A percentile compares a stretch with the other conserved stretches of the same genome.
Evolutionary conservation across 441 rosid genomes (phyloP).

Genomic region (Cnidoscolus chayamansa): DNA sequence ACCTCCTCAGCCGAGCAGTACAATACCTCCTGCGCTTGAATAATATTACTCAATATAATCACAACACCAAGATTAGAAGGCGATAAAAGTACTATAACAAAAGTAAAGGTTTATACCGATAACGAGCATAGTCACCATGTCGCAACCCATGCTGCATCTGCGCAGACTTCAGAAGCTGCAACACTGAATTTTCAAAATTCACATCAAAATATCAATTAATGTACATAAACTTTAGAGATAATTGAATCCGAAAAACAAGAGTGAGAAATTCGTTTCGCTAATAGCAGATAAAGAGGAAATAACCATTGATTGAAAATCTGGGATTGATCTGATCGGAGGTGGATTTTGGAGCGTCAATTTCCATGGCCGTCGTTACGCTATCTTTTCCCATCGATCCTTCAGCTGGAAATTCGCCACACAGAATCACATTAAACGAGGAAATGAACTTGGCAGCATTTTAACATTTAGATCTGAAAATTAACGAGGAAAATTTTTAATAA

Average conservation of each 20-base stretch:
- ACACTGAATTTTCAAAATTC: constrained; percentile 39
- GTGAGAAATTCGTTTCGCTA: not conserved
- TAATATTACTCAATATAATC: constrained; percentile 8
- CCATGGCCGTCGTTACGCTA: constrained; percentile 54
- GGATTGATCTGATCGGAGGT: constrained; percentile 58
- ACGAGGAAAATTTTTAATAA: not conserved
- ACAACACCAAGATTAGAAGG: not conserved
- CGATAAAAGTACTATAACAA: not conserved
- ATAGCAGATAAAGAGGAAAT: not conserved
- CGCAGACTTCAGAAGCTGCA: constrained; percentile 82
- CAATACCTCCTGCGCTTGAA: constrained; percentile 75
- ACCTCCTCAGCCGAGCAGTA: constrained; percentile 91
- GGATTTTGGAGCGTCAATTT: constrained; percentile 62
- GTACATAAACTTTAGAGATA: not conserved
- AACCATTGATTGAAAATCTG: constrained; percentile 78
- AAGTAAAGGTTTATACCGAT: constrained; percentile 50
- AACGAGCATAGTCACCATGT: constrained; percentile 89
- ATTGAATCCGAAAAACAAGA: not conserved
- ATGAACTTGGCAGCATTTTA: not conserved
- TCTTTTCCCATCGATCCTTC: constrained; percentile 39
- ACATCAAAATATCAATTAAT: not conserved
- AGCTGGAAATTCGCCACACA: not conserved
- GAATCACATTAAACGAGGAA: not conserved
- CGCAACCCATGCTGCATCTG: constrained; percentile 99
- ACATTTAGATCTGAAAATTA: not conserved